phyloP scores from a whole-genome alignment of 148 eudicot species.

The Silene latifolia region DNA sequence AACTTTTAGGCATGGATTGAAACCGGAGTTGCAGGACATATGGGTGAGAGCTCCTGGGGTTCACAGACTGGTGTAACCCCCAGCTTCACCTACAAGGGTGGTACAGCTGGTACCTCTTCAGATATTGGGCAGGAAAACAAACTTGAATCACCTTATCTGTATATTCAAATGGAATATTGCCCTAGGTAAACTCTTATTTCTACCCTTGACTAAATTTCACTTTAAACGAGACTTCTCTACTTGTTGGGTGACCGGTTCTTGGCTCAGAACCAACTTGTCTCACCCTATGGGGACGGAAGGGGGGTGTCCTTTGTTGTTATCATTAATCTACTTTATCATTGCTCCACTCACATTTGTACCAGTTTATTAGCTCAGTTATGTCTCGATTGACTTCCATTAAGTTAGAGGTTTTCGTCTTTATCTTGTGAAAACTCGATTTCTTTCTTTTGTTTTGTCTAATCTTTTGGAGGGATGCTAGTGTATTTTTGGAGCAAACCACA shows the following conservation, averaged over 20 bases:
- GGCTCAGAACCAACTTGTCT: background rate
- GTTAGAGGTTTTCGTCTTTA: background rate
- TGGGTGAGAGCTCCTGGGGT: slow-evolving; percentile 53
- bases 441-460: background rate
- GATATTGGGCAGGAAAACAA: slow-evolving; percentile 48
- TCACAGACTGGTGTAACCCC: slow-evolving; percentile 63
- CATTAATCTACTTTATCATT: background rate
- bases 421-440: background rate
- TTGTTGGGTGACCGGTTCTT: background rate
- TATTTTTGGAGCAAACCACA: background rate
- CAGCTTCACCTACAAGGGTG: slow-evolving; percentile 50
- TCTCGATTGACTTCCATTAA: background rate
- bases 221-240: background rate
- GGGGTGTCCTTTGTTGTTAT: background rate
- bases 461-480: background rate
- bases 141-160: slow-evolving; percentile 76
- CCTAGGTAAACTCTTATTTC: slow-evolving; percentile 58
- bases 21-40: slow-evolving; percentile 53
- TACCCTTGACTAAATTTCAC: background rate
- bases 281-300: background rate
- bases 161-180: slow-evolving; percentile 98
- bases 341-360: background rate
- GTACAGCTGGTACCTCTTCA: slow-evolving; percentile 54
- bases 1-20: slow-evolving; percentile 92
- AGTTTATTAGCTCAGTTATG: background rate